Evolutionary conservation across 2,329 filamentous ascomycete genomes (phyloP).

Genomic region (Colletotrichum tanaceti): DNA sequence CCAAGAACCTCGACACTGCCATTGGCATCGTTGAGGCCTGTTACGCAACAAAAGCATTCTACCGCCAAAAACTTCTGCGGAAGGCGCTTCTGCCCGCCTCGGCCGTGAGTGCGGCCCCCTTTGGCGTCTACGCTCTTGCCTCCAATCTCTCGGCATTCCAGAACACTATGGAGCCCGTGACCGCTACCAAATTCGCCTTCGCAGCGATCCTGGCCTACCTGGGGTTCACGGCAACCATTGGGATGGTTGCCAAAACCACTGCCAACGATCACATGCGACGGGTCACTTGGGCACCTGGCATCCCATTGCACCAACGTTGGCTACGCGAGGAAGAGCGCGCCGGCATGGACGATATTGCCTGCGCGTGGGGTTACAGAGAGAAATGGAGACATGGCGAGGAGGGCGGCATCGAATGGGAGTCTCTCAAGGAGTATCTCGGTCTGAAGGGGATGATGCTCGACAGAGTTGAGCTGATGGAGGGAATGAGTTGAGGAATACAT

Average conservation of each 20-base stretch:
- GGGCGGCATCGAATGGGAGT: slow-evolving; percentile 90
- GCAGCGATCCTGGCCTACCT: slow-evolving; percentile 86
- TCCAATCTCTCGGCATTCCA: slow-evolving; percentile 74
- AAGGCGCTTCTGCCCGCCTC: slow-evolving; percentile 70
- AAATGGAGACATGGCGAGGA: slow-evolving; percentile 85
- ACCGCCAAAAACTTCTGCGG: slow-evolving; percentile 74
- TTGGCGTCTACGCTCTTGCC: slow-evolving; percentile 77
- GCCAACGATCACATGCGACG: slow-evolving; percentile 95
- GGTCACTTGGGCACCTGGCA: slow-evolving; percentile 88
- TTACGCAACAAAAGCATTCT: slow-evolving; percentile 75
- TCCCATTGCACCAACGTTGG: slow-evolving; percentile 84
- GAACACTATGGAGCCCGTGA: slow-evolving; percentile 78
- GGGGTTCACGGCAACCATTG: slow-evolving; percentile 82
- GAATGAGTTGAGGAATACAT: slow-evolving; percentile 68
- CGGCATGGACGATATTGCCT: slow-evolving; percentile 85
- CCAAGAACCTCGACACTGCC: slow-evolving; percentile 81
- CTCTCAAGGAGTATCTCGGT: slow-evolving; percentile 83
- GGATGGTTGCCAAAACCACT: slow-evolving; percentile 85
- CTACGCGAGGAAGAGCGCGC: slow-evolving; percentile 89
- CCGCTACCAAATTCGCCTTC: slow-evolving; percentile 83
- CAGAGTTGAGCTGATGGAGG: slow-evolving; percentile 88
- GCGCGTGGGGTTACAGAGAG: slow-evolving; percentile 93
- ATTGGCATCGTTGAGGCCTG: slow-evolving; percentile 79
- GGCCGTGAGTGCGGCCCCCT: slow-evolving; percentile 67
- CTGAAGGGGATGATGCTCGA: slow-evolving; percentile 91